Percentiles rank a stretch among this genome's conserved stretches.
Conservation (phyloP, 768 basidiomycete genomes). For the Neoboletus brunneissimus region DNA sequence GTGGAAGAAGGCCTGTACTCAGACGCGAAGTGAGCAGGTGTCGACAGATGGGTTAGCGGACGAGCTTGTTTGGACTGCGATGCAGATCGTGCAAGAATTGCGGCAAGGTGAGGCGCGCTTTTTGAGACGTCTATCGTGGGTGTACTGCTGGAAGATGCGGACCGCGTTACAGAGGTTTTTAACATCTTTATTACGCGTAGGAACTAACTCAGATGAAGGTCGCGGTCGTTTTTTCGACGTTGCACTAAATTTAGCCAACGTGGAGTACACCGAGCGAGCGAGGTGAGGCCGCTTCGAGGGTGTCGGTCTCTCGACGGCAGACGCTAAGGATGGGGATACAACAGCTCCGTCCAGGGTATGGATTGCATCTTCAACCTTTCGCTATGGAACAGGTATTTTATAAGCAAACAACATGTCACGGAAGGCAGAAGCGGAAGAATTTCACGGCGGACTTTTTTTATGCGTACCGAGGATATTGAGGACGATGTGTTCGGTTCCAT, state of each 20-base stretch:
- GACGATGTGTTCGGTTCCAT: conserved; percentile 16
- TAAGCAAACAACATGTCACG: background rate
- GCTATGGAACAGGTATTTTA: conserved; percentile 35
- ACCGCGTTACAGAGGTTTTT: conserved; percentile 2
- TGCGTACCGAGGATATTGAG: conserved; percentile 25
- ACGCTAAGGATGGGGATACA: conserved; percentile 31
- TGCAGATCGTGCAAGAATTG: conserved; percentile 67
- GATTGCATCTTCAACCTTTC: conserved; percentile 82
- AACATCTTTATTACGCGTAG: background rate
- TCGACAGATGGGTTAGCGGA: conserved; percentile 41
- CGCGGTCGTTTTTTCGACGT: conserved; percentile 46
- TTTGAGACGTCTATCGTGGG: conserved; percentile 41
- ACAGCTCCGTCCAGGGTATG: conserved; percentile 67
- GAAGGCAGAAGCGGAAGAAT: background rate
- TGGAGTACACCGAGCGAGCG: conserved; percentile 68
- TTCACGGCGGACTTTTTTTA: conserved; percentile 43
- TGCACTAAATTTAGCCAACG: conserved; percentile 75
- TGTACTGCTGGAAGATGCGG: conserved; percentile 1
- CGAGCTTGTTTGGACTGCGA: conserved; percentile 49
- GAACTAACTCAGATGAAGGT: conserved; percentile 27
- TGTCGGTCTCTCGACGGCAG: conserved; percentile 29
- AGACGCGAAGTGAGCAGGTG: conserved; percentile 34
- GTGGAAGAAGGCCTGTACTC: conserved; percentile 81
- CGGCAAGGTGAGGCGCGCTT: conserved; percentile 65
- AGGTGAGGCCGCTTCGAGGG: conserved; percentile 54